Base-by-base conservation (phyloP, 2,329 filamentous ascomycete species). In the Zasmidium citrigriseum region DNA sequence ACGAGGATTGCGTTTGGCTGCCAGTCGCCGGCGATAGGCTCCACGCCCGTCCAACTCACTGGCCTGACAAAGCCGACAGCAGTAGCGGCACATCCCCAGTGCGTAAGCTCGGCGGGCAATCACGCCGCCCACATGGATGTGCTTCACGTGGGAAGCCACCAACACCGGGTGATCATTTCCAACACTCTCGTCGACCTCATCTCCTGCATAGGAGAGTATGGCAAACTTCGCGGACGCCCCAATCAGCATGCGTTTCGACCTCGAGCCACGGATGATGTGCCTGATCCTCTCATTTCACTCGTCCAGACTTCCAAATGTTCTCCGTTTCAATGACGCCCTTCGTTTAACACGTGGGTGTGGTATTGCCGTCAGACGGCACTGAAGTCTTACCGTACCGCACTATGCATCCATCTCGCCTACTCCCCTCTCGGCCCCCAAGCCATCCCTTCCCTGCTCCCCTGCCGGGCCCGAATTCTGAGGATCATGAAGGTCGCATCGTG, bases 351-450 rank as follows among this genome's bases (percentile, higher is more conserved):
- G 23, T 54, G 41, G 38, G 34, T 21, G 27, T 22, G 22, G 48
- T 16, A 46, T 25, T 25, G 24, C 41, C 34, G 52, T 54, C 52
- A 46, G 52, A 54, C 52, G 52, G 52, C 52, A 54, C 21, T 27
- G 12, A 34, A 34, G 48, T 54, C n/a, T 45, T 29, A n/a, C 23
- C 44, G 52, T 45, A n/a, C 22, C 50, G 3, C 34, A 16, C 2
- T n/a, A 29, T 14, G 4, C 34, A 16, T n/a, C 34, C 18, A 41
- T 41, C 34, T 41, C 34, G 34, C 34, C 12, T 41, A 41, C 16
- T 4, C 14, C 7, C 27, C 7, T 7, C 27, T 34, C 14, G 7
- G 27, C 27, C 14, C 27, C 27, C 34, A 41, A 41, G 34, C 34
- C 34, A 41, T n/a, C n/a, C n/a, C n/a, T n/a, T n/a, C n/a, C n/a